Evolutionary conservation across 495 filamentous ascomycete genomes (phyloP).

Genomic region (Pseudomonodictys pantanalensis): DNA sequence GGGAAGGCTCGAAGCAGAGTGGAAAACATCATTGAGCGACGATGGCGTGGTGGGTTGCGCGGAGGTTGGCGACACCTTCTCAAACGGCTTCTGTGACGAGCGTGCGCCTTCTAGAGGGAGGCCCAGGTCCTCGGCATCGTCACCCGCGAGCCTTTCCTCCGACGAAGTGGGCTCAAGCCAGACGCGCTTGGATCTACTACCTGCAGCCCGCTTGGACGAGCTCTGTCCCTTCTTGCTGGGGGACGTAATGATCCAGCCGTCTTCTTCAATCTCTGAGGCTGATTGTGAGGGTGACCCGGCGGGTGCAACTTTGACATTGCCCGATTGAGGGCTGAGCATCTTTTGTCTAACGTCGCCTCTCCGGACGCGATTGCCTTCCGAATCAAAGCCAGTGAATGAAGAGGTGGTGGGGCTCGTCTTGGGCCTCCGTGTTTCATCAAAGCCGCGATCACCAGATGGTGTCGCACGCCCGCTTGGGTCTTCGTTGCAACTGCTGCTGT

Average conservation of each 20-base stretch:
- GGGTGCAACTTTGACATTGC: neutral
- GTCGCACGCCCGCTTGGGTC: conserved; percentile 19
- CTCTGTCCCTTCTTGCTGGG: conserved; percentile 15
- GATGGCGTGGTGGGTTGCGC: conserved; percentile 40
- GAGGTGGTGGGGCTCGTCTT: conserved; percentile 24
- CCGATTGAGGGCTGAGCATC: conserved; percentile 13
- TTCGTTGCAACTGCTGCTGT: conserved; percentile 52
- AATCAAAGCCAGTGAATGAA: neutral
- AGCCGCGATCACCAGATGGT: conserved; percentile 22
- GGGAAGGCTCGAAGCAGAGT: conserved; percentile 50
- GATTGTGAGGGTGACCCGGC: conserved; percentile 13
- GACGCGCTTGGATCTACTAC: neutral
- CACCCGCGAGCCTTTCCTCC: conserved; percentile 42
- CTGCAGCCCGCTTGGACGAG: neutral
- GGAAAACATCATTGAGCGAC: conserved; percentile 43
- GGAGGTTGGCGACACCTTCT: conserved; percentile 32
- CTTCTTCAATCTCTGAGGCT: conserved; percentile 33
- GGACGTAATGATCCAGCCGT: conserved; percentile 36
- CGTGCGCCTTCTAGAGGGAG: conserved; percentile 45
- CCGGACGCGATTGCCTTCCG: conserved; percentile 10
- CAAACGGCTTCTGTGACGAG: conserved; percentile 22
- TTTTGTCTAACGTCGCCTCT: conserved; percentile 22
- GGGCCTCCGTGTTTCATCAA: conserved; percentile 23
- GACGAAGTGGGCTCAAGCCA: conserved; percentile 24
- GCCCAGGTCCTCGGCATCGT: conserved; percentile 39